Evolutionary conservation across 148 eudicot genomes (phyloP), one percentile per base, ranked within the genome.

Genomic region (Agrostemma githago): DNA sequence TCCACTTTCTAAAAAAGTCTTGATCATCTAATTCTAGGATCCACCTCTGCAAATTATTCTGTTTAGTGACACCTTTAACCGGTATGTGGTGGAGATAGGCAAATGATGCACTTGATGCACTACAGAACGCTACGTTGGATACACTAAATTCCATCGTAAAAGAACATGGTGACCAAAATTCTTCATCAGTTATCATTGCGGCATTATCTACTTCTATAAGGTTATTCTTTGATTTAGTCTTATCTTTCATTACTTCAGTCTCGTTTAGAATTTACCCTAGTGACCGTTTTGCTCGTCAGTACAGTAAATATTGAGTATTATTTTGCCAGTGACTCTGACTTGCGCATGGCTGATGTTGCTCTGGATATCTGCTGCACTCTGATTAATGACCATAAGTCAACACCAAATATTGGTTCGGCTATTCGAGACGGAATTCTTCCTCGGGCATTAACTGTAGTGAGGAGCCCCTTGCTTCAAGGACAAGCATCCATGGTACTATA

Each of bases 311-410:
- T 26, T 26, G 34, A 26, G 34, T 26, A 60, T 68, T 26, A 26
- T 15, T 57, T 71, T 70, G 58, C 67, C 88, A 96, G 99, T 85
- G 99, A 96, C 74, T 85, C 94, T 16, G 97, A 96, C 79, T 85
- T 96, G 87, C 97, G 92, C 85, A 96, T 96, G 97, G 88, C 99
- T 64, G 96, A 96, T 62, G 88, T 92, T 63, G 92, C 99, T 19
- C 82, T 96, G 79, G 97, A 96, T 81, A 87, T 96, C 64, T 92
- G 99, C 86, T 88, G 92, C 79, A 96, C 99, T 19, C 80, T 96
- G 80, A 96, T 92, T 96, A 80, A 92, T 43, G 97, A 92, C 78
- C 86, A 84, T 71, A 89, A 88, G 80, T 90, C 99, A 58, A 88
- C 85, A 61, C 81, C 87, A 67, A 86, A 84, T 83, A 90, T 92